Percentiles rank a stretch among this genome's conserved stretches.
phyloP scores from a whole-genome alignment of 2,329 filamentous ascomycete genomes.

The Iodosphaeria phyllophila region DNA sequence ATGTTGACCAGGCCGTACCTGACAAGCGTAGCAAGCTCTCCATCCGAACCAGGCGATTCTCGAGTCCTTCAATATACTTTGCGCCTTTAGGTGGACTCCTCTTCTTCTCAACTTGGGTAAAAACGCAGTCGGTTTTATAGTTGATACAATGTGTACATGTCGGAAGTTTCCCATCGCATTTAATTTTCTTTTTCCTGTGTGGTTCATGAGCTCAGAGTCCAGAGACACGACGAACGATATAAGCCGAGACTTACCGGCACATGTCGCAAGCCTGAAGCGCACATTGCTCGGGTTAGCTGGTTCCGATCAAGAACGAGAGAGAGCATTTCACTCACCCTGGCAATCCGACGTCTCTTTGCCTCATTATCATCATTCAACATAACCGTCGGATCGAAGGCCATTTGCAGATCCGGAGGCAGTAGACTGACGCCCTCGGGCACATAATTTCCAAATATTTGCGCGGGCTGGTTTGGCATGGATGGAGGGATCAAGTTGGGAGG shows the following conservation, averaged over 20 bases:
- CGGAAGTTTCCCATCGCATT: slow-evolving; percentile 91
- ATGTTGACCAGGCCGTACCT: slow-evolving; percentile 22
- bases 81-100: slow-evolving; percentile 90
- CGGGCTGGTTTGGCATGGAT: slow-evolving; percentile 45
- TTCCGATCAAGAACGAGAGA: slow-evolving; percentile 1
- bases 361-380: slow-evolving; percentile 54
- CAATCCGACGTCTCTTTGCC: slow-evolving; percentile 75
- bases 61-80: slow-evolving; percentile 93
- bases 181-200: slow-evolving; percentile 94
- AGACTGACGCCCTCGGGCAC: slow-evolving; percentile 39
- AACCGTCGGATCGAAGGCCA: slow-evolving; percentile 37
- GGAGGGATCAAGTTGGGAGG: slow-evolving; percentile 33
- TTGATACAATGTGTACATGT: slow-evolving; percentile 92
- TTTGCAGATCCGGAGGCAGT: slow-evolving; percentile 36
- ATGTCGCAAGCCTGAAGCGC: slow-evolving; percentile 64
- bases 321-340: slow-evolving; percentile 41
- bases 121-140: slow-evolving; percentile 94
- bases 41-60: slow-evolving; percentile 91
- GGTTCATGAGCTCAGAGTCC: no score
- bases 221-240: no score
- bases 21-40: slow-evolving; percentile 77
- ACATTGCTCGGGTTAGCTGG: no score
- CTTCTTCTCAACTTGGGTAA: slow-evolving; percentile 98
- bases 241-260: no score
- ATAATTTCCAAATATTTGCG: slow-evolving; percentile 51